These are phyloP conservation scores for Ocimum tenuiflorum DNA, from an alignment of 257 asterid genomes.

Conservation along the genomic window DNA sequence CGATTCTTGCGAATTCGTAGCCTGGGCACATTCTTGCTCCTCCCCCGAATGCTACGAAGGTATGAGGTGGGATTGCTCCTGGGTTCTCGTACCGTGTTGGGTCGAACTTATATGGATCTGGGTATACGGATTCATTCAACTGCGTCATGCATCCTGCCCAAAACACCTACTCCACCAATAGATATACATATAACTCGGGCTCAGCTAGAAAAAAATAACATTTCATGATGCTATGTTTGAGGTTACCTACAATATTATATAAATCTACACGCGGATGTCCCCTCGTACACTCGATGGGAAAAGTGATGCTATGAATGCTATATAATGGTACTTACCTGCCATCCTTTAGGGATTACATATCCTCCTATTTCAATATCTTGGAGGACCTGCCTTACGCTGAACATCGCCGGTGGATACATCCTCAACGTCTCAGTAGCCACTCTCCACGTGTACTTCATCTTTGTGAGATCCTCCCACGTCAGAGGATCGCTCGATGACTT, in stretches of 20 bases:
- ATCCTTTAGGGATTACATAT: slow-evolving; percentile 7
- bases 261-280: no score
- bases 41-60: neutral
- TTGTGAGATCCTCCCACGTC: neutral
- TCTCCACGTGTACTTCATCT: slow-evolving; percentile 5
- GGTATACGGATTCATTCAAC: neutral
- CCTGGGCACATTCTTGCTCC: slow-evolving; percentile 1
- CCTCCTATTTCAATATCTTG: slow-evolving; percentile 3
- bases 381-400: neutral
- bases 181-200: no score
- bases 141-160: neutral
- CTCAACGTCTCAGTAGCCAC: neutral
- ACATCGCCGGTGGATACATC: neutral
- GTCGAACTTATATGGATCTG: neutral
- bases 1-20: slow-evolving; percentile 4
- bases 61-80: neutral
- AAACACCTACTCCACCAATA: neutral
- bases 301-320: no score
- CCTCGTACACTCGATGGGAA: no score
- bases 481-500: neutral
- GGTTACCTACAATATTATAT: no score
- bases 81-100: neutral
- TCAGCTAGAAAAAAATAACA: no score
- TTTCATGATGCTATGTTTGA: no score
- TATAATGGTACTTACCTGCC: no score